phyloP scores from a whole-genome alignment of 805 yeast genomes.

The Ogataea salicorniae region DNA sequence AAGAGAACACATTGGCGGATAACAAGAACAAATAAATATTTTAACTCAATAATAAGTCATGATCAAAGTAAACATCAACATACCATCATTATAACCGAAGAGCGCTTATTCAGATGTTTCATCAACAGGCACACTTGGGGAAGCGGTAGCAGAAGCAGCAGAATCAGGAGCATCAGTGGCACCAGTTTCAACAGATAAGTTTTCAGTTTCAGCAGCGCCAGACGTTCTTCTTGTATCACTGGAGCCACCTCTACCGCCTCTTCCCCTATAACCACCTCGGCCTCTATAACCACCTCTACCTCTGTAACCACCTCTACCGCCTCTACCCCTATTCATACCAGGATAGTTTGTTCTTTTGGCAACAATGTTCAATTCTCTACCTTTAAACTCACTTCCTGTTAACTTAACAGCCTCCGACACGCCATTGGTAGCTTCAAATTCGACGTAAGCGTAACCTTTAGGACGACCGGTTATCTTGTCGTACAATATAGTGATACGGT shows the following conservation, averaged over 20 bases:
- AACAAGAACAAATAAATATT: not conserved
- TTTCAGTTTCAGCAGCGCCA: not conserved
- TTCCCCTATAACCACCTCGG: not conserved
- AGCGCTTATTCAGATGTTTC: too few species aligned
- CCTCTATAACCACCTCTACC: conserved; percentile 1
- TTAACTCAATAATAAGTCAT: not conserved
- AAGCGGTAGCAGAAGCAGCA: too few species aligned
- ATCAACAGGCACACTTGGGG: too few species aligned
- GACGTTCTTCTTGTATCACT: not conserved
- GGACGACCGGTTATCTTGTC: conserved; percentile 74
- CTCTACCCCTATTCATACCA: conserved; percentile 29
- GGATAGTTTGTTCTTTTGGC: conserved; percentile 80
- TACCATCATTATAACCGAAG: too few species aligned
- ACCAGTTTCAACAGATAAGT: not conserved
- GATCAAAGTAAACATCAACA: too few species aligned
- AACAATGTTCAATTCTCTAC: conserved; percentile 61
- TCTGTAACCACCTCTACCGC: conserved; percentile 7
- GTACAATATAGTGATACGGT: conserved; percentile 71
- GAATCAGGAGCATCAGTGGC: not conserved
- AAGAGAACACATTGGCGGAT: not conserved
- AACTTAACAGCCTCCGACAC: conserved; percentile 61
- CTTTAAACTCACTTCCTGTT: conserved; percentile 60
- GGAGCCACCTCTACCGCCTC: not conserved
- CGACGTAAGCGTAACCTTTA: conserved; percentile 83
- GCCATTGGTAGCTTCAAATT: conserved; percentile 58